Evolutionary conservation across 352 stramenopile species (phyloP), one percentile per base, ranked within the genome.

Genomic region (Pythium aphanidermatum): DNA sequence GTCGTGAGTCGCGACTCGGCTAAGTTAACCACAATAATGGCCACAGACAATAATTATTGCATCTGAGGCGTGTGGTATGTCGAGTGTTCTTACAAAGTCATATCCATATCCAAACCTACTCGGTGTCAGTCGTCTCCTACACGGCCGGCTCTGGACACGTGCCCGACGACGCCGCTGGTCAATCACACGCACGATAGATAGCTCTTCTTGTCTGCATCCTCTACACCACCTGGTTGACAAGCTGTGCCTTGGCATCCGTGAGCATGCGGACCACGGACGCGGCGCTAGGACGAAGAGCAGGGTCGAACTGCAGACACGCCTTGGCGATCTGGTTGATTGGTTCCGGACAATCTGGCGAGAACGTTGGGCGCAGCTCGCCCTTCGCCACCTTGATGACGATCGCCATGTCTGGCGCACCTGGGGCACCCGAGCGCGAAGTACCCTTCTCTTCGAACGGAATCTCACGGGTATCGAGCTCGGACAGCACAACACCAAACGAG

Each of bases 401-500:
- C 46, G 77, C 79, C 75, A 92, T 89, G 58, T 90, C 78, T 0
- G 77, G 78, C 19, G 65, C 66, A 6, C 49, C 49, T 4, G 49
- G 49, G 1, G 49, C 49, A n/a, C 49, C 49, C 12, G 49, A 50
- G 25, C 49, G 39, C 4, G 73, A 88, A 51, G 63, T 77, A 57
- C 76, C 83, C 60, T 91, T 86, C 58, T 90, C 77, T 51, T 92
- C 79, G 43, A 91, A 94, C 41, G 82, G 82, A 43, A 94, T 92
- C 65, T 90, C 79, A 34, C 72, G 82, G 50, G 82, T 91, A 59
- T 94, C 82, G 24, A 94, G 57, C 52, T 94, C 82, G 32, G 70
- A 88, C 20, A 94, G 68, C 51, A 94, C 82, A 41, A 94, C 78
- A 53, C 83, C 83, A 42, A 86, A 95, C 60, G 83, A 92, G 73